phyloP scores from a whole-genome alignment of 495 filamentous ascomycete species.

The Trichocladium uniseriatum region DNA sequence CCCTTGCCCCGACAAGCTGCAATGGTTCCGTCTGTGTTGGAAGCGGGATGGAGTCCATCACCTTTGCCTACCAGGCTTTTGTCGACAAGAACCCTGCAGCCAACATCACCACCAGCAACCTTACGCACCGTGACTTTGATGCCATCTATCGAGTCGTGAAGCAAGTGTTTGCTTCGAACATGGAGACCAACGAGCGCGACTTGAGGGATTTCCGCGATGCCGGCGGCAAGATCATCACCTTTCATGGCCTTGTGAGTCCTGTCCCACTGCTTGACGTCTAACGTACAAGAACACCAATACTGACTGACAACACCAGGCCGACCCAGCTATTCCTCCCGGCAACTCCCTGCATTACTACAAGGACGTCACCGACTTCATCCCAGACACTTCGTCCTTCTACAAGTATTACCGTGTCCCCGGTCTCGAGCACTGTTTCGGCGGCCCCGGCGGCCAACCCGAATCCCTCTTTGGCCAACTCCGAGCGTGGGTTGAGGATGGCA shows the following conservation, averaged over 20 bases:
- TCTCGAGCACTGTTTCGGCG: conserved; percentile 25
- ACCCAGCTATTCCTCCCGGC: no score
- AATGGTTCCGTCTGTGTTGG: conserved; percentile 17
- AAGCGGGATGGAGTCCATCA: no score
- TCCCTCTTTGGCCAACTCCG: conserved; percentile 21
- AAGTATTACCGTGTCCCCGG: conserved; percentile 27
- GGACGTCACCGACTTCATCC: conserved; percentile 6
- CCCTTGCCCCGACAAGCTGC: conserved; percentile 19
- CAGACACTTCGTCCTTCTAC: conserved; percentile 22
- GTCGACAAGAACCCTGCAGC: conserved; percentile 15
- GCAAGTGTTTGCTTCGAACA: conserved; percentile 24
- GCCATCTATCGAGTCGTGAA: conserved; percentile 19
- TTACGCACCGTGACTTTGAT: conserved; percentile 17
- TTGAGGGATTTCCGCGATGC: conserved; percentile 28
- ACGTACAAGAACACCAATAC: no score
- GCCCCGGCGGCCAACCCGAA: conserved; percentile 15
- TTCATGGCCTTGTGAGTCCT: conserved; percentile 41
- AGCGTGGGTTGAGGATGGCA: conserved; percentile 32
- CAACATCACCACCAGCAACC: conserved; percentile 3
- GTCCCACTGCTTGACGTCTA: conserved; percentile 18
- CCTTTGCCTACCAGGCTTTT: no score
- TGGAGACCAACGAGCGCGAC: conserved; percentile 35
- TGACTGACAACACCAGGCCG: no score
- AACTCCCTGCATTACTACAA: no score
- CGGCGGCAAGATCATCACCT: conserved; percentile 40